Evolutionary conservation across 495 filamentous ascomycete species (phyloP), one percentile per base, ranked within the genome.

Genomic region (Staphylotrichum longicolle): DNA sequence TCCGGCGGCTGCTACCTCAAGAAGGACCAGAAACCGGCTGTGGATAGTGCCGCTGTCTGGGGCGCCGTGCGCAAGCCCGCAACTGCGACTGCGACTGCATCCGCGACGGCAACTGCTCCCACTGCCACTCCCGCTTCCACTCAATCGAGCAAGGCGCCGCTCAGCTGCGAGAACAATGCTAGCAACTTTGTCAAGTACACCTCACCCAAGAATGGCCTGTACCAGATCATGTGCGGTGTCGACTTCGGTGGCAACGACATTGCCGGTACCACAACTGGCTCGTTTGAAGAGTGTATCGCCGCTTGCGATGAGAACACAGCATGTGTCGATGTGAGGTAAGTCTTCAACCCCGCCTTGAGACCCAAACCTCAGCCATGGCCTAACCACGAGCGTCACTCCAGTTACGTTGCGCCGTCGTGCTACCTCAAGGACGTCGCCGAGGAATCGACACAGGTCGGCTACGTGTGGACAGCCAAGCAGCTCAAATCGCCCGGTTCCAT

Each of bases 1-100:
- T 3, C 20, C 51, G 51, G 51, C 20, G 32, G 33, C n/a, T 61
- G 59, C 51, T 61, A 61, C 59, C 51, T 61, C 7, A 60, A 60
- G 58, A 52, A 52, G 50, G 4, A 37, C 4, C 37, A 52, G 33
- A 52, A 44, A 2, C 52, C 37, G n/a, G 51, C 51, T 11, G 51
- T 54, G 35, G 51, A 54, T 35, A 54, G 11, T 15, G 34, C n/a
- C 20, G 35, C 51, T 41, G 51, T 54, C 11, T 54, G 51, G 51
- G 51, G 51, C n/a, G 51, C 51, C 6, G 35, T 54, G 33, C 51
- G 51, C 35, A 54, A 37, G 33, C 11, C 33, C 27, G 14, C 44
- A 6, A 51, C 48, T 7, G 2, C 48, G 10, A 32, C 48, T 8
- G 27, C 27, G 9, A 34, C 45, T 41, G 39, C 39, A 11, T 41